phyloP scores from a whole-genome alignment of 495 filamentous ascomycete genomes.

The Penicillium lagena region DNA sequence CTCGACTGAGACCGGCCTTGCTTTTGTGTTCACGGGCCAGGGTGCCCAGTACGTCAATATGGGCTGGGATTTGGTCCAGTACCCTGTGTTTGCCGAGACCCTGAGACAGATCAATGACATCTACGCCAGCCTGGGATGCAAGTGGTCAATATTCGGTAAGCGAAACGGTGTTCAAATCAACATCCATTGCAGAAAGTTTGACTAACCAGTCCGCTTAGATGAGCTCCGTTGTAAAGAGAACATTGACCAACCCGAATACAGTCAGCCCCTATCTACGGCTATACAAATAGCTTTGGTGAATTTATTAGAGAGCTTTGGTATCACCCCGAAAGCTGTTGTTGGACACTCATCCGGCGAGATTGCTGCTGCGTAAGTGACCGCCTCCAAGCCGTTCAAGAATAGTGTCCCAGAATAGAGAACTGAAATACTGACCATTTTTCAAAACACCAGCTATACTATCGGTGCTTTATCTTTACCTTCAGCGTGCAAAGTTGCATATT shows the following conservation, averaged over 20 bases:
- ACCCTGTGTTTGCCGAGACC: constrained; percentile 3
- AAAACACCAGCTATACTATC: constrained; percentile 2
- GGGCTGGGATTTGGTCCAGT: constrained; percentile 8
- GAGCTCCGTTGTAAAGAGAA: constrained; percentile 5
- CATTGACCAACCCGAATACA: constrained; percentile 11
- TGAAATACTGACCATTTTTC: too few species aligned
- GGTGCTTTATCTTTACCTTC: constrained; percentile 11
- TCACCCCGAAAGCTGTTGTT: constrained; percentile 10
- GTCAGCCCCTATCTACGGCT: constrained; percentile 11
- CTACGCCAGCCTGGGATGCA: constrained; percentile 8
- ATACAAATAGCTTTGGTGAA: constrained; percentile 20
- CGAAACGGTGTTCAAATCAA: background rate
- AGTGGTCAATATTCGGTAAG: constrained; percentile 10
- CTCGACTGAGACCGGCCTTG: background rate
- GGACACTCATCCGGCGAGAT: constrained; percentile 25
- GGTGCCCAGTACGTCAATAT: constrained; percentile 10
- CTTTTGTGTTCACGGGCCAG: constrained; percentile 28
- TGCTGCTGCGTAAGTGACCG: constrained; percentile 16
- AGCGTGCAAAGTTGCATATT: constrained; percentile 17
- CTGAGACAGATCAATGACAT: constrained; percentile 1
- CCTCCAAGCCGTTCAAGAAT: too few species aligned
- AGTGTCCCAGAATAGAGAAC: too few species aligned
- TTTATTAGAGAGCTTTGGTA: constrained; percentile 5
- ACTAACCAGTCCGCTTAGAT: constrained; percentile 1
- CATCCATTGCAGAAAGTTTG: background rate